Evolutionary conservation across 2,329 filamentous ascomycete species (phyloP).

Genomic region (Dothiorella sarmentorum): DNA sequence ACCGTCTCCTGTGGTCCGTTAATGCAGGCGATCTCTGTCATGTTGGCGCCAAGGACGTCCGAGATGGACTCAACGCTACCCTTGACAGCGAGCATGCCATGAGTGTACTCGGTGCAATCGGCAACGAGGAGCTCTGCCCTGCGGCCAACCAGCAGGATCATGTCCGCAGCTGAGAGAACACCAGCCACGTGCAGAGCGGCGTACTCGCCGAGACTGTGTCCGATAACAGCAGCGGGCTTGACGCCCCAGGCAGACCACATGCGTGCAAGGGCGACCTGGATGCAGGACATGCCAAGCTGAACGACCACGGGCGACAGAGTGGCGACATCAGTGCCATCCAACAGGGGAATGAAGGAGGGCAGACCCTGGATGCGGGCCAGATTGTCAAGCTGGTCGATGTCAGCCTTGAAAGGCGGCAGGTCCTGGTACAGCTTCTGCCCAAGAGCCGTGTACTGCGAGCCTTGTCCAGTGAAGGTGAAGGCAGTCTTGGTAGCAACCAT

Average conservation of each 20-base stretch:
- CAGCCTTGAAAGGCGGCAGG: constrained; percentile 45
- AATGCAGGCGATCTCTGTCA: constrained; percentile 64
- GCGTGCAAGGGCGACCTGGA: constrained; percentile 51
- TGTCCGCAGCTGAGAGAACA: constrained; percentile 66
- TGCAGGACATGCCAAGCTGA: constrained; percentile 52
- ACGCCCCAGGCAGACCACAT: constrained; percentile 55
- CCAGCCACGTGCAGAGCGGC: constrained; percentile 68
- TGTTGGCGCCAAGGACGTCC: constrained; percentile 49
- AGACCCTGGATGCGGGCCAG: constrained; percentile 45
- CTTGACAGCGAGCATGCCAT: constrained; percentile 63
- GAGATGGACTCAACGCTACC: constrained; percentile 50
- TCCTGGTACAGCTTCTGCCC: constrained; percentile 50
- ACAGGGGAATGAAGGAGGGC: constrained; percentile 49
- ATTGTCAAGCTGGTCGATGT: constrained; percentile 50
- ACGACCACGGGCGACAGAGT: constrained; percentile 51
- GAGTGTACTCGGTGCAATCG: constrained; percentile 63
- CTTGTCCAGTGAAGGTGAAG: constrained; percentile 53
- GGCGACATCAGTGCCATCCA: constrained; percentile 48
- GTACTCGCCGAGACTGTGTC: constrained; percentile 68
- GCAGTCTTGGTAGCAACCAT: constrained; percentile 51
- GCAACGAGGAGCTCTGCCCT: constrained; percentile 64
- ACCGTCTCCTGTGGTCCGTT: constrained; percentile 75
- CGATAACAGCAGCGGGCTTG: constrained; percentile 52
- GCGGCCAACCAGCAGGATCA: constrained; percentile 67
- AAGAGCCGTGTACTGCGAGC: constrained; percentile 51